These are phyloP conservation scores for Fraxinus dipetala DNA, from an alignment of 305 asterid genomes.

Conservation along the genomic window DNA sequence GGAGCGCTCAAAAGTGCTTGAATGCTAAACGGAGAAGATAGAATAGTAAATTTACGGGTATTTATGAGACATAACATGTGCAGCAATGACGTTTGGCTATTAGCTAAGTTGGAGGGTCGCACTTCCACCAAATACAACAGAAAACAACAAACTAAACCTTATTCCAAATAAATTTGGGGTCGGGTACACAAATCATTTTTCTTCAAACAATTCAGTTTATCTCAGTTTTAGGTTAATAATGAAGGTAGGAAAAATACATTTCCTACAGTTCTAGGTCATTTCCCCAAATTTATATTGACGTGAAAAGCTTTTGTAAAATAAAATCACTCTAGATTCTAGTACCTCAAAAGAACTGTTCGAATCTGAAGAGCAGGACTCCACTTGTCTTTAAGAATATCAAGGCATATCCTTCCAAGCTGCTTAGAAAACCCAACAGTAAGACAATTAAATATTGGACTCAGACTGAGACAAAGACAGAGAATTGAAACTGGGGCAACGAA, in stretches of 20 bases:
- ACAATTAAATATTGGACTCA: not conserved
- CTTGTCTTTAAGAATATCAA: slow-evolving; percentile 94
- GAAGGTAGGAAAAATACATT: not conserved
- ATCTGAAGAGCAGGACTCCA: slow-evolving; percentile 99
- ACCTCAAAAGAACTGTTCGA: slow-evolving; percentile 92
- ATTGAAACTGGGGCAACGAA: slow-evolving; percentile 20
- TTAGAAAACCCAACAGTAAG: slow-evolving; percentile 10
- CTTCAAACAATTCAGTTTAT: not conserved
- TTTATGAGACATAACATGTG: not conserved
- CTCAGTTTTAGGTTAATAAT: not conserved
- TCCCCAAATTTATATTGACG: not conserved
- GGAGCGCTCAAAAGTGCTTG: slow-evolving; percentile 98
- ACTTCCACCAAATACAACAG: not conserved
- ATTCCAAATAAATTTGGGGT: not conserved
- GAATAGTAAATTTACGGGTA: not conserved
- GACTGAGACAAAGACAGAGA: not conserved
- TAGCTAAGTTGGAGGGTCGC: not conserved
- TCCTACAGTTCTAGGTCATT: slow-evolving; percentile 11
- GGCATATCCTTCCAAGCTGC: slow-evolving; percentile 97
- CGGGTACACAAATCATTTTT: not conserved
- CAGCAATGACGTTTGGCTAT: not conserved
- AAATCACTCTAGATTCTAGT: slow-evolving; percentile 21
- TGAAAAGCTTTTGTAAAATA: not conserved
- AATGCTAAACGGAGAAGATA: slow-evolving; percentile 48
- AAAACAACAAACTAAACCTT: not conserved